phyloP scores from a whole-genome alignment of 2,329 filamentous ascomycete genomes.

The Aspergillus fumigatiaffinis region DNA sequence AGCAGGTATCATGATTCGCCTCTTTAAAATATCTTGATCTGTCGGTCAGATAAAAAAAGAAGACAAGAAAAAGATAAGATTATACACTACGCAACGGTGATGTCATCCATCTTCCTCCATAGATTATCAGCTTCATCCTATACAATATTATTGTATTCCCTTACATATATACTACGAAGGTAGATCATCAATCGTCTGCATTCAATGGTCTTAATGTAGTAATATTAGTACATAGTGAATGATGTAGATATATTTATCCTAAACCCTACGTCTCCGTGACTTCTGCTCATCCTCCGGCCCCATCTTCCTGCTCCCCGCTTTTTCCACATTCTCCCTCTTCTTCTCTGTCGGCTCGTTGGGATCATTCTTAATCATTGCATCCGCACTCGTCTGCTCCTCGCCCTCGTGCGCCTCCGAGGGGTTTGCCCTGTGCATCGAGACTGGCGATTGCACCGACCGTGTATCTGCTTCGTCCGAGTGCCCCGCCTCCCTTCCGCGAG shows the following conservation, averaged over 20 bases:
- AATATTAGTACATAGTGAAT: too few species aligned
- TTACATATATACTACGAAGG: too few species aligned
- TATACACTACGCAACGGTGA: neutral
- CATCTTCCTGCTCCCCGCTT: constrained; percentile 1
- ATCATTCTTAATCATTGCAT: constrained; percentile 8
- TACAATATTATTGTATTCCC: too few species aligned
- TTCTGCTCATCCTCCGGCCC: constrained; percentile 3
- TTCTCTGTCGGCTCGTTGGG: neutral
- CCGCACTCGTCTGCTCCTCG: constrained; percentile 5
- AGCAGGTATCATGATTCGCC: neutral
- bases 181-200: too few species aligned
- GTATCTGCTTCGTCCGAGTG: constrained; percentile 1
- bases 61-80: neutral
- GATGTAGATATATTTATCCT: neutral
- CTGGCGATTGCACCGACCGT: constrained; percentile 1
- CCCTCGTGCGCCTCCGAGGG: constrained; percentile 3
- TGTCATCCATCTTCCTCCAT: neutral
- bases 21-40: neutral
- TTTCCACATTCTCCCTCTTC: constrained; percentile 7
- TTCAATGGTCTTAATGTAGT: too few species aligned
- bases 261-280: neutral
- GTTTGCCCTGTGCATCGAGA: constrained; percentile 4
- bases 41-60: too few species aligned
- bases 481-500: constrained; percentile 3
- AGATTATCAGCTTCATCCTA: too few species aligned